Conservation (phyloP, 257 asterid genomes). For the Solanum pennellii region DNA sequence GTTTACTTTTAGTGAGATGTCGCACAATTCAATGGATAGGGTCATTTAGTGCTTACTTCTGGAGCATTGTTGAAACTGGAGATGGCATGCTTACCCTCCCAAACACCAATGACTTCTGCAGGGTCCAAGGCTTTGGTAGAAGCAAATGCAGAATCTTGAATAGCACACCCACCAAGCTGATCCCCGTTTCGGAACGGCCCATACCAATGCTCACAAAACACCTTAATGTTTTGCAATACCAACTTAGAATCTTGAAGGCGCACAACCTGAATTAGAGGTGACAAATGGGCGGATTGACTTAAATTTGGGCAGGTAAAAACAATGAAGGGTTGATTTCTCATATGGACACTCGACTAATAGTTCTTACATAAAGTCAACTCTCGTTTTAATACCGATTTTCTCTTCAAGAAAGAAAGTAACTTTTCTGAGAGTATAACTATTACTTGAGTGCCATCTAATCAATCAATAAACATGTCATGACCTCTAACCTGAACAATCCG, state of each 20-base stretch:
- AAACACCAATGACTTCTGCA: conserved; percentile 36
- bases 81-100: conserved; percentile 38
- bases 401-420: not conserved
- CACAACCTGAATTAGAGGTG: conserved; percentile 23
- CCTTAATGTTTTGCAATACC: conserved; percentile 30
- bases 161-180: conserved; percentile 87
- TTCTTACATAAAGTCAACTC: not conserved
- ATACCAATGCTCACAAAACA: conserved; percentile 85
- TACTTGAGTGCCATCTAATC: not conserved
- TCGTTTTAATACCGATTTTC: not conserved
- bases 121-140: conserved; percentile 45
- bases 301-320: not conserved
- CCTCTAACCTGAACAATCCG: conserved; percentile 43
- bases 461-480: not conserved
- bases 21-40: not conserved
- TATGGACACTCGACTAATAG: not conserved
- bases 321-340: not conserved
- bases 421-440: not conserved
- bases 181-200: conserved; percentile 95
- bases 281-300: not conserved
- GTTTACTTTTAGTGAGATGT: not conserved
- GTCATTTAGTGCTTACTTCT: conserved; percentile 8
- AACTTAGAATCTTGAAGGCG: conserved; percentile 7
- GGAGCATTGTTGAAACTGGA: conserved; percentile 26
- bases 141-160: conserved; percentile 90